Evolutionary conservation across 2,329 filamentous ascomycete genomes (phyloP), one percentile per base, ranked within the genome.

Genomic region (Aspergillus ustus): DNA sequence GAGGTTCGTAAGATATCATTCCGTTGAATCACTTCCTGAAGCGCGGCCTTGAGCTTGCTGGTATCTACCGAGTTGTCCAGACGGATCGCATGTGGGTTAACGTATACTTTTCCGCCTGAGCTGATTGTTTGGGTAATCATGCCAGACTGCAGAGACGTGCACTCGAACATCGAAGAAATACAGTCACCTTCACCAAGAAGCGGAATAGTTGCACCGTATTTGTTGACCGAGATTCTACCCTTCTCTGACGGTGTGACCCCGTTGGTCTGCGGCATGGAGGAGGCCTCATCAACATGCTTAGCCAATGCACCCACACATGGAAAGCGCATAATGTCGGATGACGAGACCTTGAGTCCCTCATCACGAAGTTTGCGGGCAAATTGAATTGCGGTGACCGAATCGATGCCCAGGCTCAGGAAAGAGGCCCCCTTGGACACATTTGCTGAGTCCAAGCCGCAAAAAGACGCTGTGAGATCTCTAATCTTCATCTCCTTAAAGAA

Each of bases 61-160:
- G 80, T 45, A n/a, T 85, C 81, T 3, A 85, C 71, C 0, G 73
- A 63, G 0, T 74, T 59, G 0, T 72, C 59, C 0, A 96, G 75
- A 0, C 76, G 64, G 48, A 93, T 85, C 0, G 77, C 75, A 69
- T 96, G 96, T 0, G 83, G 80, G 63, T 92, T 91, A 72, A 93
- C 94, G 71, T 97, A 97, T 0, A 89, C 77, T 44, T 66, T 59
- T 11, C 70, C 66, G 0, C 78, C 70, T n/a, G 80, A 85, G 8
- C 85, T 83, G 37, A 89, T 73, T 3, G 88, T 88, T 52, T 87
- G 84, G 0, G 89, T 89, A 46, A 96, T 86, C 81, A 97, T 93
- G 0, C 92, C 93, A 69, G 93, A 87, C 70, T 97, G 93, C 1
- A 96, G 78, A 0, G 92, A 85, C 0, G 92, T 94, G 72, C 92